Conservation (phyloP, 768 basidiomycete genomes). For the Tricholoma furcatifolium region DNA sequence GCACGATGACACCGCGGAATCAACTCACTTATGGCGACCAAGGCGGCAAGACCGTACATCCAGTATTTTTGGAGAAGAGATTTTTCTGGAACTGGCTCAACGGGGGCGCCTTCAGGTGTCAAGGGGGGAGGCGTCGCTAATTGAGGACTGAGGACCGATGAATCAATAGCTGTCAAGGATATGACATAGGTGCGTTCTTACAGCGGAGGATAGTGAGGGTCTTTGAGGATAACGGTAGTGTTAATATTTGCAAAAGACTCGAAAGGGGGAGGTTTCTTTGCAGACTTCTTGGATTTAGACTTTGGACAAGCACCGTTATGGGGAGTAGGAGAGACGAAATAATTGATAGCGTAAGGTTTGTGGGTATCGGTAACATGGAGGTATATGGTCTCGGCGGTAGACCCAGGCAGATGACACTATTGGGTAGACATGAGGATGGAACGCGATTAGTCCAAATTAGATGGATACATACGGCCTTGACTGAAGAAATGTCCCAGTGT, state of each 20-base stretch:
- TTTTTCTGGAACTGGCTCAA: constrained; percentile 65
- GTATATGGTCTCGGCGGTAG: constrained; percentile 53
- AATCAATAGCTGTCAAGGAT: not conserved
- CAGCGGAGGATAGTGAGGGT: constrained; percentile 55
- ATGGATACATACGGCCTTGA: constrained; percentile 51
- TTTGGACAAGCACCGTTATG: constrained; percentile 66
- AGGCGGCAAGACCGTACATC: constrained; percentile 69
- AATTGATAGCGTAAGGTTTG: constrained; percentile 65
- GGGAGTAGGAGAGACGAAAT: constrained; percentile 68
- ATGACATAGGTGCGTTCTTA: constrained; percentile 32
- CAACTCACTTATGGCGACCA: constrained; percentile 58
- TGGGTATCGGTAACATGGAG: constrained; percentile 48
- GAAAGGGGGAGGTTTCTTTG: constrained; percentile 21
- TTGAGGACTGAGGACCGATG: constrained; percentile 48
- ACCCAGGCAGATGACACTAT: constrained; percentile 67
- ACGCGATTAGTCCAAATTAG: constrained; percentile 13
- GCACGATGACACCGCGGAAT: not conserved
- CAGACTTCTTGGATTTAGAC: constrained; percentile 24
- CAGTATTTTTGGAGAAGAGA: constrained; percentile 88
- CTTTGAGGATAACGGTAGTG: constrained; percentile 48
- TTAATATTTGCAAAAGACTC: constrained; percentile 40
- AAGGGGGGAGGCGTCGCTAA: constrained; percentile 68
- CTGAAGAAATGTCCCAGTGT: constrained; percentile 57
- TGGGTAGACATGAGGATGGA: constrained; percentile 7
- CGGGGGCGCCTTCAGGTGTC: constrained; percentile 62